Evolutionary conservation across 2,329 filamentous ascomycete genomes (phyloP).

Genomic region (Achaetomium macrosporum): DNA sequence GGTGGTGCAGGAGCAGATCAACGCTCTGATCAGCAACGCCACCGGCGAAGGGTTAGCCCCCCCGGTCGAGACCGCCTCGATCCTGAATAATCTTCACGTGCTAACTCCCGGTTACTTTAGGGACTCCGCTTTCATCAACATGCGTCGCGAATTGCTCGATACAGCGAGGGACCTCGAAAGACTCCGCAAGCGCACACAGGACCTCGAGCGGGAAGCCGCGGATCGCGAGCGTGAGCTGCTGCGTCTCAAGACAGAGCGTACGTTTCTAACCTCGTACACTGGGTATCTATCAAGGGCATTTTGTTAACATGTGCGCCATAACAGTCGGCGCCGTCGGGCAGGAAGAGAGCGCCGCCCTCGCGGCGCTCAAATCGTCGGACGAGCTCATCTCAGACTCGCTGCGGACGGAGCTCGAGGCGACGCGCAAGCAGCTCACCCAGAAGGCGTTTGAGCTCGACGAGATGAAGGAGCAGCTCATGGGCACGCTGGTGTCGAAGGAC

Average conservation of each 20-base stretch:
- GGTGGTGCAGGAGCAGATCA: conserved; percentile 52
- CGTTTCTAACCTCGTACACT: conserved; percentile 23
- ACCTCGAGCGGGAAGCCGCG: conserved; percentile 44
- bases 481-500: conserved; percentile 55
- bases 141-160: conserved; percentile 44
- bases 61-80: conserved; percentile 32
- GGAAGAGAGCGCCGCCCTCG: conserved; percentile 48
- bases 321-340: conserved; percentile 49
- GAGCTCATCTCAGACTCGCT: conserved; percentile 54
- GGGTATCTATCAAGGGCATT: conserved; percentile 1
- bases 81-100: conserved; percentile 30
- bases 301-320: conserved; percentile 23
- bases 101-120: conserved; percentile 46
- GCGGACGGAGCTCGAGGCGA: conserved; percentile 50
- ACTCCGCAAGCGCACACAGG: conserved; percentile 37
- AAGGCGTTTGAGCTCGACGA: conserved; percentile 48
- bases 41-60: conserved; percentile 51
- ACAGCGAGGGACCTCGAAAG: conserved; percentile 43
- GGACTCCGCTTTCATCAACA: conserved; percentile 46
- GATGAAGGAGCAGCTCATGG: conserved; percentile 54
- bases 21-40: conserved; percentile 46
- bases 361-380: conserved; percentile 55
- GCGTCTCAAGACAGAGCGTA: conserved; percentile 46
- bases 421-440: conserved; percentile 46
- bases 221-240: conserved; percentile 53